A percentile compares a stretch with the other conserved stretches of the same genome.
Evolutionary conservation across 1,139 yeast species (phyloP).

Genomic region (Saccharomyces pastorianus): DNA sequence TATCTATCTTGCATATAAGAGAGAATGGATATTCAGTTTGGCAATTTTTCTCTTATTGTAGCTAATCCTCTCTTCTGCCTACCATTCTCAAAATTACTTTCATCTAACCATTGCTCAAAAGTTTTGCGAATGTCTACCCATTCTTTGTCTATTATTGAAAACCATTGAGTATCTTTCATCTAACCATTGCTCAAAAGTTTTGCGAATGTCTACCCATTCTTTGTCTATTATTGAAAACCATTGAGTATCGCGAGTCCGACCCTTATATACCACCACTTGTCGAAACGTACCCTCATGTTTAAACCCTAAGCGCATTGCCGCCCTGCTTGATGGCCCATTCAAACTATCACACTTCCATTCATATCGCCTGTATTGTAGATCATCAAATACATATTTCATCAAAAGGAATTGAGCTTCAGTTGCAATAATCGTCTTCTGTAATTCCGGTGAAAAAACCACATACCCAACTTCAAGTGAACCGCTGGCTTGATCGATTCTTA

Average conservation of each 20-base stretch:
- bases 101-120: conserved; percentile 24
- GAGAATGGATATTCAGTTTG: background rate
- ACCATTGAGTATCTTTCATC: conserved; percentile 29
- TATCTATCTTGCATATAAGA: background rate
- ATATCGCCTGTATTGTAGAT: conserved; percentile 27
- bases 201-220: conserved; percentile 26
- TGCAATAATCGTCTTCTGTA: conserved; percentile 27
- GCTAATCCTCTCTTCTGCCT: background rate
- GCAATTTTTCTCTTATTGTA: background rate
- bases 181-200: conserved; percentile 26
- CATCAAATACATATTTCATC: conserved; percentile 26
- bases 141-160: conserved; percentile 28
- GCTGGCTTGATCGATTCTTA: conserved; percentile 22
- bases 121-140: conserved; percentile 24
- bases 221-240: conserved; percentile 30
- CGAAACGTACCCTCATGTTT: conserved; percentile 30
- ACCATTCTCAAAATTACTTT: background rate
- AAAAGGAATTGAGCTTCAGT: conserved; percentile 30
- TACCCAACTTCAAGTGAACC: conserved; percentile 29
- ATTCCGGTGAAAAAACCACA: conserved; percentile 21
- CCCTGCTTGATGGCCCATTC: conserved; percentile 27
- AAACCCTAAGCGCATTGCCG: conserved; percentile 31
- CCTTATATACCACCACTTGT: conserved; percentile 26
- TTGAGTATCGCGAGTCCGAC: conserved; percentile 28
- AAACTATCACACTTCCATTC: conserved; percentile 33